A percentile compares a stretch with the other conserved stretches of the same genome.
These are phyloP conservation scores for Trebouxia gelatinosa DNA, from an alignment of 163 green algal species.

Conservation along the genomic window DNA sequence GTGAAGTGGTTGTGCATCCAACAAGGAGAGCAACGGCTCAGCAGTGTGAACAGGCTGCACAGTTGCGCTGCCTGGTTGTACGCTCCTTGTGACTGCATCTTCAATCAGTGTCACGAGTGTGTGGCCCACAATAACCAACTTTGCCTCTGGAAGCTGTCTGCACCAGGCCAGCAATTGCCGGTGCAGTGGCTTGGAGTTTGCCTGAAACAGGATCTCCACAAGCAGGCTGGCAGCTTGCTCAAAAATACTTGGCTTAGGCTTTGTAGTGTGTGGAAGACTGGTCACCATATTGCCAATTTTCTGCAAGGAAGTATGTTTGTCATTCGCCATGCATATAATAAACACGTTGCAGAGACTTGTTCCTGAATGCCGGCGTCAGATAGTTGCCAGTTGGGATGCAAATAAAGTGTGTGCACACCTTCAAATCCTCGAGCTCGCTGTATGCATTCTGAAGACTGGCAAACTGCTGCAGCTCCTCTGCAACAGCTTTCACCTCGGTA, in stretches of 20 bases:
- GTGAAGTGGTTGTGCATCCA: constrained; percentile 2
- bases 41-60: constrained; percentile 1
- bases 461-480: neutral
- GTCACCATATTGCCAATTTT: too few relatives aligned
- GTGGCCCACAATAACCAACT: neutral
- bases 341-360: too few relatives aligned
- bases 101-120: neutral
- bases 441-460: constrained; percentile 6
- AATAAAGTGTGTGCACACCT: too few relatives aligned
- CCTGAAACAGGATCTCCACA: constrained; percentile 13
- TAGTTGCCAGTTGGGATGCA: too few relatives aligned
- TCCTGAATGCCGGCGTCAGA: too few relatives aligned
- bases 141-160: neutral
- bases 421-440: neutral
- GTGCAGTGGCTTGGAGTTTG: neutral
- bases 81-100: neutral
- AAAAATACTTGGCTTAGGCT: too few relatives aligned
- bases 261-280: too few relatives aligned
- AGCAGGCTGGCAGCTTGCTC: neutral
- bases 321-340: too few relatives aligned
- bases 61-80: neutral
- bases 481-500: neutral
- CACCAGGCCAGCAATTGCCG: neutral
- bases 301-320: too few relatives aligned
- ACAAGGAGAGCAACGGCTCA: neutral